Evolutionary conservation across 139 green algal genomes (phyloP).

Genomic region (Tetraselmis chui): DNA sequence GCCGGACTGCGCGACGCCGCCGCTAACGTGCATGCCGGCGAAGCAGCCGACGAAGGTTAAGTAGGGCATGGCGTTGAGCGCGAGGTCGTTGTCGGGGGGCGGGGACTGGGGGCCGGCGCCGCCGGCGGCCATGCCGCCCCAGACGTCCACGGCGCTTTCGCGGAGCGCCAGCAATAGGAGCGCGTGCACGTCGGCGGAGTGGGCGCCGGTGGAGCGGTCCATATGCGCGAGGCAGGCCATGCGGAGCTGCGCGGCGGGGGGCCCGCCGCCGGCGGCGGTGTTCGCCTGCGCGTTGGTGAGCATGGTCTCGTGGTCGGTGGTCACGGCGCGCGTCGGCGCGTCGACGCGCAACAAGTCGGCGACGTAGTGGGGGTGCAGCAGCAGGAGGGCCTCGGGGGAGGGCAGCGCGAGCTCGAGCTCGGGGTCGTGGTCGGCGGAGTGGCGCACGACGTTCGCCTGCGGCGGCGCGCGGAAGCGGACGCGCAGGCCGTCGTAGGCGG

Average conservation of each 20-base stretch:
- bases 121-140: background rate
- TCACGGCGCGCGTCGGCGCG: background rate
- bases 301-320: background rate
- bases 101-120: background rate
- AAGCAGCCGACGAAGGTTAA: background rate
- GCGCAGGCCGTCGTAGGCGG: background rate
- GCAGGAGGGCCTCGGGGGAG: background rate
- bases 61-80: background rate
- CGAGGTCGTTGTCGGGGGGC: background rate
- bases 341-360: background rate
- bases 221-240: background rate
- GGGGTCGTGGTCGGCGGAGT: background rate
- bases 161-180: background rate
- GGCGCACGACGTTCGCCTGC: background rate
- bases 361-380: background rate
- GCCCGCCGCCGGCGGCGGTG: too few species aligned
- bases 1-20: background rate
- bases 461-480: background rate
- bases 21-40: background rate
- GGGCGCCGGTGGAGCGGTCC: background rate
- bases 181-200: background rate
- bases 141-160: background rate
- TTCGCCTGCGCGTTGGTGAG: background rate
- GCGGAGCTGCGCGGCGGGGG: background rate
- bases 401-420: background rate